Evolutionary conservation across 192 early-diverging fungal genomes (phyloP), one percentile per base, ranked within the genome.

Genomic region (Dimargaris verticillata): DNA sequence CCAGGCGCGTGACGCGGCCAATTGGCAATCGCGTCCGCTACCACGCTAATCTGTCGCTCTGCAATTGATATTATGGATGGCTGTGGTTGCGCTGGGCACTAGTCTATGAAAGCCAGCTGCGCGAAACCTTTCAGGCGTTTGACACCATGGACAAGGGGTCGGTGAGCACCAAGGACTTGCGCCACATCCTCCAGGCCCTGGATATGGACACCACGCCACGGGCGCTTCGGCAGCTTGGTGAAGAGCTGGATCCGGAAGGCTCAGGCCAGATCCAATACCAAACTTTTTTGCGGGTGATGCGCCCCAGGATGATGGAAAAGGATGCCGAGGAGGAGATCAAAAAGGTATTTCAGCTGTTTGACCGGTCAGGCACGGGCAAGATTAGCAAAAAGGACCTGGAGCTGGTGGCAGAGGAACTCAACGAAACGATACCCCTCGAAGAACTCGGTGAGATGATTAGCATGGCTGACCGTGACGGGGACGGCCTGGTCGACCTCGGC

Each of bases 381-480:
- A 92, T 92, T 49, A 80, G 87, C 42, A 76, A 89, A 58, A 84
- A 80, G 60, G 91, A 92, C 65, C 68, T 92, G 61, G 70, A 79
- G 62, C 63, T 74, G 17, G 71, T 88, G 3, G 74, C 86, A 9
- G 62, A 68, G 22, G 83, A 85, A 29, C 62, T 86, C 7, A 80
- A 81, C 62, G 86, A 86, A 54, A 62, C 70, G 42, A 74, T 86
- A 25, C 78, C 78, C 15, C 81, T 82, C 53, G 75, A 79, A 38
- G 84, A 88, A 62, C 69, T 86, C 26, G 63, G 63, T 29, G 80
- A 80, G 58, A 86, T 88, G 82, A 70, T 88, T 55, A 71, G 74
- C 28, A 80, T 86, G 63, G 80, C 82, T 15, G 84, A 86, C 55
- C 38, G 61, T 20, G 77, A 80, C 61, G 77, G 72, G 22, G 83